Evolutionary conservation across 495 filamentous ascomycete genomes (phyloP).

Genomic region (Baudoinia panamericana): DNA sequence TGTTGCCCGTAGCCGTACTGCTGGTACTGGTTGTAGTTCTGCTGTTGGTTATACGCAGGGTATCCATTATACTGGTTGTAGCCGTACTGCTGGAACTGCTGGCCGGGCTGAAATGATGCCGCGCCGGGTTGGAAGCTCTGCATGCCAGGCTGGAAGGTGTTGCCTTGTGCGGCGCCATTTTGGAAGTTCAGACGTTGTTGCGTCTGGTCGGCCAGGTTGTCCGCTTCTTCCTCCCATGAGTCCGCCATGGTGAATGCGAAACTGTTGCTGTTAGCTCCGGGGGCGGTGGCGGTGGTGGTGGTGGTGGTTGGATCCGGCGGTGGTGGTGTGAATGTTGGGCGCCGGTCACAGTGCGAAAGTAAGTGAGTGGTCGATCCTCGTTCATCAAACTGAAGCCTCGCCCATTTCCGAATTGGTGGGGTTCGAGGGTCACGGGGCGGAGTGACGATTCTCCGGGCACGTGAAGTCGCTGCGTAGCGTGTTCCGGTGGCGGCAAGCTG

Average conservation of each 20-base stretch:
- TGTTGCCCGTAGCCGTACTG: constrained; percentile 32
- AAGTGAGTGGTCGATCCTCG: no score
- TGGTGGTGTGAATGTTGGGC: no score
- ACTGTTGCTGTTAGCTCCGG: neutral
- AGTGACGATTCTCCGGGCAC: no score
- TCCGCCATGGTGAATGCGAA: constrained; percentile 9
- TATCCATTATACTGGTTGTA: constrained; percentile 32
- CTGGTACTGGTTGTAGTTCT: constrained; percentile 24
- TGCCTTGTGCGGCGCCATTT: constrained; percentile 35
- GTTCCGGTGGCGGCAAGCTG: no score
- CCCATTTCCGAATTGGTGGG: no score
- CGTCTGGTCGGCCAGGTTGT: constrained; percentile 66
- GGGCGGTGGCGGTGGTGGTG: neutral
- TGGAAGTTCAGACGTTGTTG: constrained; percentile 65
- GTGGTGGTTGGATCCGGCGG: no score
- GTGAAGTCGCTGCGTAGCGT: no score
- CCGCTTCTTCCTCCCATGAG: constrained; percentile 93
- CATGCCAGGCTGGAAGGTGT: constrained; percentile 59
- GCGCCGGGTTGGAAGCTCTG: constrained; percentile 71
- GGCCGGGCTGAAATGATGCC: constrained; percentile 63
- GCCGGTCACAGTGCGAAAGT: no score
- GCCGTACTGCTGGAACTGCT: constrained; percentile 43
- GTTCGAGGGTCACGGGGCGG: no score
- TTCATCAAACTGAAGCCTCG: no score
- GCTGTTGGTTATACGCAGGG: constrained; percentile 30